Conservation (phyloP, 345 rosid species). For the Populus ilicifolia region DNA sequence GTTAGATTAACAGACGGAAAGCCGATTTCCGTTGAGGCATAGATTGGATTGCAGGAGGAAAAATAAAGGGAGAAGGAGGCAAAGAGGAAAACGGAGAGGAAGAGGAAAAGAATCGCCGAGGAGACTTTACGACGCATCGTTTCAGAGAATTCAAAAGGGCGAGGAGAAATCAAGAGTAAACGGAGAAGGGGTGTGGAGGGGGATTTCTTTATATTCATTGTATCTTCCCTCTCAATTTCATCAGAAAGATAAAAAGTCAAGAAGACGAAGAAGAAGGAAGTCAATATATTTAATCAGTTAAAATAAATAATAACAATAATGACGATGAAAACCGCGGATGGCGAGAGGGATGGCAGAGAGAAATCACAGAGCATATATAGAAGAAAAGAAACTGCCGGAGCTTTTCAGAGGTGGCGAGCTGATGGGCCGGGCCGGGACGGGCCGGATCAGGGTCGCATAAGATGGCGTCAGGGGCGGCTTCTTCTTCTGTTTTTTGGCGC, state of each 20-base stretch:
- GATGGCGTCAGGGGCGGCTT: no score
- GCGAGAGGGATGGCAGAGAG: no score
- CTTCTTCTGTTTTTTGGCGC: no score
- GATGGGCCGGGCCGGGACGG: no score
- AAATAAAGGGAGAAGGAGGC: conserved; percentile 24
- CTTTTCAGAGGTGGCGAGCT: not conserved
- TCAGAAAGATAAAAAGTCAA: no score
- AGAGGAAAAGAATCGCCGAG: conserved; percentile 3
- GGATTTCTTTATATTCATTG: not conserved
- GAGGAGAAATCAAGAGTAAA: not conserved
- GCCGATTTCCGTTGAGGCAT: not conserved
- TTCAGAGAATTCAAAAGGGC: not conserved
- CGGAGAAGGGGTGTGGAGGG: not conserved
- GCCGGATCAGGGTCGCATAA: no score
- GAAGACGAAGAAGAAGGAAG: no score
- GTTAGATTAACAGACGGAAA: not conserved
- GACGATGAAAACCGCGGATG: no score
- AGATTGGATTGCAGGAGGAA: conserved; percentile 22
- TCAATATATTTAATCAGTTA: no score
- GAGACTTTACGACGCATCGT: conserved; percentile 20
- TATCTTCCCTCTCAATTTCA: not conserved
- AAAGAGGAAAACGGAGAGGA: conserved; percentile 25
- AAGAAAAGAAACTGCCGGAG: no score
- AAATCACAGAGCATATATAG: no score
- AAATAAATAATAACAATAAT: no score